A percentile compares a stretch with the other conserved stretches of the same genome.
These are phyloP conservation scores for Trichosanthes cucumerina DNA, from an alignment of 306 rosid genomes.

Conservation along the genomic window DNA sequence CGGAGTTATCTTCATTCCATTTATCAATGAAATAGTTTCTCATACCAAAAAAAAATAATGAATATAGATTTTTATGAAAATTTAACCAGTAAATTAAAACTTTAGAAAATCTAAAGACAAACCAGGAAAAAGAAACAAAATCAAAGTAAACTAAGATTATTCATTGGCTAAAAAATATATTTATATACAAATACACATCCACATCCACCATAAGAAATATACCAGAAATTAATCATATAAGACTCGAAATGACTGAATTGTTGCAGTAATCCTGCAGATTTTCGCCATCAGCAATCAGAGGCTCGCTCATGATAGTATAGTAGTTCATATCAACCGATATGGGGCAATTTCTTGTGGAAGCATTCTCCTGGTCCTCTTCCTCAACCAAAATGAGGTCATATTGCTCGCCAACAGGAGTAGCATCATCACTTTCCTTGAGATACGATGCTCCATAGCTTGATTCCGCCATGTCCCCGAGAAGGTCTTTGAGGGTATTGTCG, in stretches of 20 bases:
- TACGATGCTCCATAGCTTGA: slow-evolving; percentile 18
- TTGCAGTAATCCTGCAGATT: slow-evolving; percentile 19
- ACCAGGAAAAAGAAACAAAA: neutral
- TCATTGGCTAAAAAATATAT: neutral
- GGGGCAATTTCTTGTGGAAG: slow-evolving; percentile 10
- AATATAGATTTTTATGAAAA: neutral
- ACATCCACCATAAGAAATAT: neutral
- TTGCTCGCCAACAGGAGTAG: slow-evolving; percentile 15
- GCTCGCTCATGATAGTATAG: slow-evolving; percentile 22
- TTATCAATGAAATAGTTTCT: too few species aligned
- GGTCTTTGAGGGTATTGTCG: slow-evolving; percentile 35
- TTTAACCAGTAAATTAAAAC: neutral
- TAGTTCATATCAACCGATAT: slow-evolving; percentile 31
- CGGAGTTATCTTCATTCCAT: too few species aligned
- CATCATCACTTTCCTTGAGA: slow-evolving; percentile 21
- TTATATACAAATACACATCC: slow-evolving; percentile 14
- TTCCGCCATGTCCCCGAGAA: slow-evolving; percentile 30
- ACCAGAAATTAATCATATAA: slow-evolving; percentile 26
- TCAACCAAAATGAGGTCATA: slow-evolving; percentile 46
- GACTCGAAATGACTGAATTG: slow-evolving; percentile 30
- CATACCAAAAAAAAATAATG: too few species aligned
- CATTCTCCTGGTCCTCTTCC: slow-evolving; percentile 20
- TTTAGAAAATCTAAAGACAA: too few species aligned
- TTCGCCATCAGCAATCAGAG: slow-evolving; percentile 25
- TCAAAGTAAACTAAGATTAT: neutral